A percentile compares a stretch with the other conserved stretches of the same genome.
Conservation (phyloP, 441 rosid genomes). For the California macrophylla region DNA sequence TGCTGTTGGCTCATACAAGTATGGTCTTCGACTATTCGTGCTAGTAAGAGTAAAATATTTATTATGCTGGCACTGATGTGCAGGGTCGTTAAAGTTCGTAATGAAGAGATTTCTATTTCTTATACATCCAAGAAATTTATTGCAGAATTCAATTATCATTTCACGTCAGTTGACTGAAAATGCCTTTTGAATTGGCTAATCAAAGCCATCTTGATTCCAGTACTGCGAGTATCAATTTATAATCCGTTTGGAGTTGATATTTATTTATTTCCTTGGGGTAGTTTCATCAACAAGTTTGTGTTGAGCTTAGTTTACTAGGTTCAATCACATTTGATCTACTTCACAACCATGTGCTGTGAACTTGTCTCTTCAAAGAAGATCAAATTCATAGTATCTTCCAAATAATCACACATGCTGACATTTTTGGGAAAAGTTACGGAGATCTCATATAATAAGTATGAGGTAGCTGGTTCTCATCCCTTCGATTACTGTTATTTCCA, state of each 20-base stretch:
- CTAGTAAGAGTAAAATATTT: neutral
- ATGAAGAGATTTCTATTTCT: neutral
- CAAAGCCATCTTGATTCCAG: neutral
- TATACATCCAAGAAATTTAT: neutral
- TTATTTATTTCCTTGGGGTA: neutral
- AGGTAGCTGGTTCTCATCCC: neutral
- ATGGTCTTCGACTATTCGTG: slow-evolving; percentile 22
- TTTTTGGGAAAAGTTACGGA: neutral
- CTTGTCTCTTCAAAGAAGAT: neutral
- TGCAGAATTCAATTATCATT: neutral
- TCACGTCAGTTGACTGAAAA: neutral
- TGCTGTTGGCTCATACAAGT: slow-evolving; percentile 90
- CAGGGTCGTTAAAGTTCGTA: neutral
- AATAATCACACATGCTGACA: neutral
- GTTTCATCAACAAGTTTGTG: neutral
- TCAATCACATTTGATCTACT: neutral
- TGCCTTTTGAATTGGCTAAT: neutral
- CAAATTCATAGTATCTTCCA: neutral
- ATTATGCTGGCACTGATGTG: neutral
- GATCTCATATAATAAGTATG: neutral
- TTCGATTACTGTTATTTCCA: neutral
- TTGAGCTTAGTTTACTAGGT: neutral
- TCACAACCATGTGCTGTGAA: neutral
- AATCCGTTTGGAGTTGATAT: neutral
- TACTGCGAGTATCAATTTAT: neutral